Evolutionary conservation across 2,329 filamentous ascomycete species (phyloP).

Genomic region (Hortaea sp.): DNA sequence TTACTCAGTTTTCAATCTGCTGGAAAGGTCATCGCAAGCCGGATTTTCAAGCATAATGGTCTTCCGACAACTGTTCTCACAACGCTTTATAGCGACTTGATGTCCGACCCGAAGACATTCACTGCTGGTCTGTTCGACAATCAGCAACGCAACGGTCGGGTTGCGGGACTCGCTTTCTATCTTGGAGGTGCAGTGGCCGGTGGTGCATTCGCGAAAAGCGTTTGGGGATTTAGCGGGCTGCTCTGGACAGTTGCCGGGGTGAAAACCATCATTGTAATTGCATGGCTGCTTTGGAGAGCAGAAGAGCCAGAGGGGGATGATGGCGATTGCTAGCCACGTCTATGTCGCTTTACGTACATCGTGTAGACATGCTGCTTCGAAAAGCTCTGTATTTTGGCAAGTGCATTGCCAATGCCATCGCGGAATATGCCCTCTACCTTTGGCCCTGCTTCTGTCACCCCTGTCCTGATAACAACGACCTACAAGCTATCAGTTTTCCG

Average conservation of each 20-base stretch:
- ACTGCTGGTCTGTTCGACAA: constrained; percentile 25
- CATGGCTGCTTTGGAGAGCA: constrained; percentile 30
- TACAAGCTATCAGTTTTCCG: no score
- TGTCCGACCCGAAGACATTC: constrained; percentile 50
- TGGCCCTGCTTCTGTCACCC: no score
- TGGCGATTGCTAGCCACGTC: not conserved
- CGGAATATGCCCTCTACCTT: no score
- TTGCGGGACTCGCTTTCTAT: constrained; percentile 38
- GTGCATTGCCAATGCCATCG: no score
- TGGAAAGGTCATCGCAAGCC: constrained; percentile 62
- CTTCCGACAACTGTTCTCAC: constrained; percentile 69
- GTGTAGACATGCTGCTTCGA: no score
- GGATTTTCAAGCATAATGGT: constrained; percentile 56
- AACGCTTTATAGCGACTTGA: constrained; percentile 69
- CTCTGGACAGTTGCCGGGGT: constrained; percentile 34
- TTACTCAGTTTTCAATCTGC: constrained; percentile 65
- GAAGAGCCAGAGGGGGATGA: constrained; percentile 10
- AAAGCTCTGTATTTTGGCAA: no score
- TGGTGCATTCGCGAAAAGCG: constrained; percentile 42
- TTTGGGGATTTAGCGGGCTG: constrained; percentile 38
- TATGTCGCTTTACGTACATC: not conserved
- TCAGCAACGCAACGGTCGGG: constrained; percentile 41
- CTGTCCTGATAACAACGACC: no score
- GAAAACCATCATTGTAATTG: constrained; percentile 25
- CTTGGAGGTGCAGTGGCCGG: constrained; percentile 43